Evolutionary conservation across 2,329 filamentous ascomycete genomes (phyloP).

Genomic region (Aspergillus fijiensis): DNA sequence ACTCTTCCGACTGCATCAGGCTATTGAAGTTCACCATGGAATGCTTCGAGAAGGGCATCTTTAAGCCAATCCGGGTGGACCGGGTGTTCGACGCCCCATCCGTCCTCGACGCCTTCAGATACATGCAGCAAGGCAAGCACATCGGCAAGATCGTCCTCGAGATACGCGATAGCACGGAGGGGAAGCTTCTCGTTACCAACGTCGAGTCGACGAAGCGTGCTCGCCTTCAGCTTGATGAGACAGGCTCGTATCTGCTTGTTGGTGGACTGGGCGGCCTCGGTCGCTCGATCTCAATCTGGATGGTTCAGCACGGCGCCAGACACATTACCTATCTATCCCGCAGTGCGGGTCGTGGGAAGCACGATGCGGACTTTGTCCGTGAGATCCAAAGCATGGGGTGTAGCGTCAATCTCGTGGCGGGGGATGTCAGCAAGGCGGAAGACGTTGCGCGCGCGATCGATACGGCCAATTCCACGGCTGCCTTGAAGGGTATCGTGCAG

Average conservation of each 20-base stretch:
- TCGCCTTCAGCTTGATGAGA: too few species aligned
- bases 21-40: background rate
- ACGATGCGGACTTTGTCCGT: constrained; percentile 7
- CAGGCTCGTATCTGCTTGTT: constrained; percentile 15
- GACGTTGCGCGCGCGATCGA: constrained; percentile 13
- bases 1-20: constrained; percentile 3
- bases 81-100: background rate
- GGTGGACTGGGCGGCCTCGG: constrained; percentile 21
- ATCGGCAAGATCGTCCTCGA: constrained; percentile 4
- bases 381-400: constrained; percentile 7
- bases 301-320: constrained; percentile 18
- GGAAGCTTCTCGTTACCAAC: too few species aligned
- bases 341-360: background rate
- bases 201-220: too few species aligned
- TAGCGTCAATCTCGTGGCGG: constrained; percentile 3
- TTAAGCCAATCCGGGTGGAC: background rate
- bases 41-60: background rate
- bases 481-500: constrained; percentile 25
- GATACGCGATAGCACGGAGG: background rate
- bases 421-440: constrained; percentile 6
- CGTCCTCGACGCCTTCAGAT: background rate
- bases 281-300: constrained; percentile 13
- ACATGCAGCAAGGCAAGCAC: constrained; percentile 4
- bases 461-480: background rate
- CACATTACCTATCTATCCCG: constrained; percentile 15